Evolutionary conservation across 2,329 filamentous ascomycete genomes (phyloP), one percentile per base, ranked within the genome.

Genomic region (Mycosphaerella sp.): DNA sequence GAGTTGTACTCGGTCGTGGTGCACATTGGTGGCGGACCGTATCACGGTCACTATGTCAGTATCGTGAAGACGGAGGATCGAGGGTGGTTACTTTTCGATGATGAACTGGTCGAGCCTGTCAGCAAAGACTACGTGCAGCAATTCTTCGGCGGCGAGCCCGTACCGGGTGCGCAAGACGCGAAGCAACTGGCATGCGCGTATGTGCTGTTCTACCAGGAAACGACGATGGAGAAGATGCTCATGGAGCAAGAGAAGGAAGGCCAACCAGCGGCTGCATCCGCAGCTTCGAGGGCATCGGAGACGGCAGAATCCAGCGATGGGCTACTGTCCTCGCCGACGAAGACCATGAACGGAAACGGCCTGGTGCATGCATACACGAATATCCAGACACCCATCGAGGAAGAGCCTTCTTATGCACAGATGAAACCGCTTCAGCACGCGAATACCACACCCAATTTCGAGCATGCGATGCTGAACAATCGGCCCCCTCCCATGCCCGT

Each of bases 101-200:
- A 98, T 66, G 93, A 98, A 73, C 90, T 97, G 83, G 93, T 98
- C 4, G 93, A 98, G 70, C 93, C 93, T 0, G 93, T 98, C 4
- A 90, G 96, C 70, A 96, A 96, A 72, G 85, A 87, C 67, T 98
- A 95, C 67, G 93, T 98, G 38, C 83, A 86, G 61, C 96, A 95
- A 69, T 98, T 98, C 73, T 98, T 98, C 65, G 93, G 93, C 12
- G 93, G 96, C 68, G 89, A 87, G 66, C 67, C 68, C 4, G 59
- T 67, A 31, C 67, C 67, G 12, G 66, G 68, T 12, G 52, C 64
- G 1, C 67, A 76, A 49, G 73, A 75, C 45, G 90, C 89, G 2
- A 67, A 64, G 51, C 68, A 70, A 53, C 82, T 95, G 70, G 93
- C 93, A 8, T 96, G 91, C 64, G 93, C 93, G 31, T 98, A 98